Conservation (phyloP, 768 basidiomycete species). For the Suillus clintonianus region DNA sequence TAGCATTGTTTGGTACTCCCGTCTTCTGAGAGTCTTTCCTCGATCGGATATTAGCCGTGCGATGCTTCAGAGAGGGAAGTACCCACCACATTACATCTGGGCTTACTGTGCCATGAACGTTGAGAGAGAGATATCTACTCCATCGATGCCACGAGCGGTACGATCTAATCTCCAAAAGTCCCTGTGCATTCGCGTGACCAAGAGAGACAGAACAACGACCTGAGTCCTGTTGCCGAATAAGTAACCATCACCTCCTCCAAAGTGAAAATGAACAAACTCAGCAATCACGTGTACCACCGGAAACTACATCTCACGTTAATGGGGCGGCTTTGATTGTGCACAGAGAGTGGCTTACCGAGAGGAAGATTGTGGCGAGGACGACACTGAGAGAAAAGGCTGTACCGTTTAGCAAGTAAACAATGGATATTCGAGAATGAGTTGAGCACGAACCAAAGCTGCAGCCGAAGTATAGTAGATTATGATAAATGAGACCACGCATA, state of each 20-base stretch:
- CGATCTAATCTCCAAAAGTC: background rate
- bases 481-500: too few relatives aligned
- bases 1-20: too few relatives aligned
- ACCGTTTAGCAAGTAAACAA: background rate
- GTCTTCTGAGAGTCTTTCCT: too few relatives aligned
- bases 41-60: too few relatives aligned
- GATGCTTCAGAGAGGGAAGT: too few relatives aligned
- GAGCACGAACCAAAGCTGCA: too few relatives aligned
- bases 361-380: background rate
- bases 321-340: background rate
- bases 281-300: background rate
- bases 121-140: background rate
- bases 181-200: background rate
- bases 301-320: background rate
- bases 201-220: background rate
- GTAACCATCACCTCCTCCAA: background rate
- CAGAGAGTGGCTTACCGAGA: background rate
- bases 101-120: background rate
- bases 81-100: background rate
- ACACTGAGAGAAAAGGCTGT: background rate
- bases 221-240: background rate
- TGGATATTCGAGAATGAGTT: too few relatives aligned
- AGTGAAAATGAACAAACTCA: background rate
- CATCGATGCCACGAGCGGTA: background rate
- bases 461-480: too few relatives aligned